Conservation (phyloP, 257 asterid genomes). For the Buddleja alternifolia region DNA sequence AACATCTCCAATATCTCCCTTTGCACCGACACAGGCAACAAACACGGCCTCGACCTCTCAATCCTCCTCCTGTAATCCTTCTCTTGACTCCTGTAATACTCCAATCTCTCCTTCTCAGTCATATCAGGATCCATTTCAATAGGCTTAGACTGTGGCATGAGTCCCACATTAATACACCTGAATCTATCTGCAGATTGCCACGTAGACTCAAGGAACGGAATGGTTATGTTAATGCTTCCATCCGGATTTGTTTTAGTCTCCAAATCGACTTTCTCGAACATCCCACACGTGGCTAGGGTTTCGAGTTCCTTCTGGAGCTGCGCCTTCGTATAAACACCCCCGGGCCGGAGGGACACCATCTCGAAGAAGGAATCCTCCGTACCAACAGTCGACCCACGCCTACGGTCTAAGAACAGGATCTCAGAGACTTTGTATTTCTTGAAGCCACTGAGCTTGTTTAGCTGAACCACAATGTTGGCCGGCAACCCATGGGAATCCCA, state of each 20-base stretch:
- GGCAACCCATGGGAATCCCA: slow-evolving; percentile 97
- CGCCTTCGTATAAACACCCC: slow-evolving; percentile 83
- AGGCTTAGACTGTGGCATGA: slow-evolving; percentile 84
- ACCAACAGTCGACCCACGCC: slow-evolving; percentile 63
- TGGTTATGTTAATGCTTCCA: slow-evolving; percentile 69
- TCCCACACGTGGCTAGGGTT: slow-evolving; percentile 82
- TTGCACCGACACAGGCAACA: slow-evolving; percentile 73
- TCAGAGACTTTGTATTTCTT: slow-evolving; percentile 88
- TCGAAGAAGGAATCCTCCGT: slow-evolving; percentile 92
- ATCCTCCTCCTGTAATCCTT: slow-evolving; percentile 83
- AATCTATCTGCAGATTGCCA: slow-evolving; percentile 89
- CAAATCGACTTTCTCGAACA: slow-evolving; percentile 91
- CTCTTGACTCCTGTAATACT: slow-evolving; percentile 66
- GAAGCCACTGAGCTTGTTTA: slow-evolving; percentile 83
- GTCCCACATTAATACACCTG: slow-evolving; percentile 89
- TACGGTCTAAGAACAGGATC: slow-evolving; percentile 69
- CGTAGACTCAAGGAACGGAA: slow-evolving; percentile 81
- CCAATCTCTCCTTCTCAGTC: slow-evolving; percentile 89
- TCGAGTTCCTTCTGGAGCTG: slow-evolving; percentile 91
- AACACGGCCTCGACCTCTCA: slow-evolving; percentile 77
- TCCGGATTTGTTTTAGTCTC: slow-evolving; percentile 85
- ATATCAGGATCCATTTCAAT: slow-evolving; percentile 93
- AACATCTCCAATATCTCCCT: slow-evolving; percentile 73
- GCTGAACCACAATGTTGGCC: slow-evolving; percentile 80
- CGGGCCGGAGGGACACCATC: slow-evolving; percentile 88